These are phyloP conservation scores for Epichloe scottii DNA, from an alignment of 2,329 filamentous ascomycete species.

Conservation along the genomic window DNA sequence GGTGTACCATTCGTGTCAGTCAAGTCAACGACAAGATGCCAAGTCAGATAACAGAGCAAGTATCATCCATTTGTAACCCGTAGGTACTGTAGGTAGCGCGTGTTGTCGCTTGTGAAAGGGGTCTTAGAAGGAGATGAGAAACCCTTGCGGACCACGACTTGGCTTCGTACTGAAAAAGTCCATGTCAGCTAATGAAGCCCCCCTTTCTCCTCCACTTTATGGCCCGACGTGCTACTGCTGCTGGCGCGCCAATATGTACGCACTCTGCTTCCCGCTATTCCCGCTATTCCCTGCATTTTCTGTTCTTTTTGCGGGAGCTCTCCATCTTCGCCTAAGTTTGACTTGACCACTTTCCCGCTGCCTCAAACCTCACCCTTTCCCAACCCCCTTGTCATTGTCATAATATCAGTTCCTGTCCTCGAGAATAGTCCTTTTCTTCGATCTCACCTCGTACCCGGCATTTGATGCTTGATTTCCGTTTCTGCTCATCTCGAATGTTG, in stretches of 20 bases:
- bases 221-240: not conserved
- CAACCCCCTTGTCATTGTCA: slow-evolving; percentile 2
- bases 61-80: not conserved
- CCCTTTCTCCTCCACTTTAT: slow-evolving; percentile 1
- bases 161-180: not conserved
- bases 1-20: too few relatives aligned
- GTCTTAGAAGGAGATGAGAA: too few relatives aligned
- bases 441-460: not conserved
- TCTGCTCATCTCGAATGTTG: not conserved
- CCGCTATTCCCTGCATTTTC: not conserved
- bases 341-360: not conserved
- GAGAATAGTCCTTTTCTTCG: not conserved
- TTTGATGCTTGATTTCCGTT: not conserved
- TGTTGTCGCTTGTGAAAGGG: too few relatives aligned
- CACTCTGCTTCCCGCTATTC: not conserved
- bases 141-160: too few relatives aligned
- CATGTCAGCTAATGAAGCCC: not conserved
- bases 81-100: too few relatives aligned
- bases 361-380: not conserved
- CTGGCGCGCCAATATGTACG: not conserved
- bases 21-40: too few relatives aligned
- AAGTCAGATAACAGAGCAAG: not conserved
- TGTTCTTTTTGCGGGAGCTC: not conserved
- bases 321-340: not conserved
- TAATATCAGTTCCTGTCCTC: not conserved